Evolutionary conservation across 208 protist genomes (phyloP), one percentile per base, ranked within the genome.

Genomic region (Blastocrithidia nonstop): DNA sequence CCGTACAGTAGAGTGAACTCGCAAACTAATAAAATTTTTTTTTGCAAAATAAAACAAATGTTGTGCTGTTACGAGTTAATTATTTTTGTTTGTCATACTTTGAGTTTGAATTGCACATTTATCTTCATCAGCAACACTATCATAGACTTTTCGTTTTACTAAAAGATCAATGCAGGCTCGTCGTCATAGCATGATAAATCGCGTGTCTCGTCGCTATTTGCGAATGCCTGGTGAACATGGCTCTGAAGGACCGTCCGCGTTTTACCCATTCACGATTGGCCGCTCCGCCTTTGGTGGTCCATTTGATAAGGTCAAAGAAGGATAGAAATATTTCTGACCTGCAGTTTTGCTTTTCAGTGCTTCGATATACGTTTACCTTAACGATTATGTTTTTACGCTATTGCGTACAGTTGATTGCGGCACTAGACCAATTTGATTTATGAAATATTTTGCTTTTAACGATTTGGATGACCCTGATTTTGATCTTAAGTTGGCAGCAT

Each of bases 381-480:
- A 88, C 35, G 79, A 88, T 45, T 59, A 75, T 1, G 71, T 73
- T 15, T 57, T 92, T 28, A 71, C 55, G 23, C 78, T 88, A 54
- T n/a, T n/a, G n/a, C n/a, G n/a, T 22, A 69, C 85, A 15, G 63
- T 57, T 6, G 71, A 50, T 17, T 57, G 83, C n/a, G 83, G 83
- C 32, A 84, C 83, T 50, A 75, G 83, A 2, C 68, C 79, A 0
- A 51, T 83, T 57, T 67, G 70, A 15, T 82, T 70, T 11, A 87
- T 83, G 59, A 82, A 79, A 38, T 66, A 82, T 54, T 85, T 87
- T 69, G 69, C 75, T 31, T 61, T 85, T 50, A 40, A 77, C 3
- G 83, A 93, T 60, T 57, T 93, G 5, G 79, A 93, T 54, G 83
- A 93, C 56, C 83, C 83, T 5, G 83, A 93, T 50, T 57, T 85